A percentile compares a stretch with the other conserved stretches of the same genome.
phyloP scores from a whole-genome alignment of 352 stramenopile species.

The Thraustochytrium striatum region DNA sequence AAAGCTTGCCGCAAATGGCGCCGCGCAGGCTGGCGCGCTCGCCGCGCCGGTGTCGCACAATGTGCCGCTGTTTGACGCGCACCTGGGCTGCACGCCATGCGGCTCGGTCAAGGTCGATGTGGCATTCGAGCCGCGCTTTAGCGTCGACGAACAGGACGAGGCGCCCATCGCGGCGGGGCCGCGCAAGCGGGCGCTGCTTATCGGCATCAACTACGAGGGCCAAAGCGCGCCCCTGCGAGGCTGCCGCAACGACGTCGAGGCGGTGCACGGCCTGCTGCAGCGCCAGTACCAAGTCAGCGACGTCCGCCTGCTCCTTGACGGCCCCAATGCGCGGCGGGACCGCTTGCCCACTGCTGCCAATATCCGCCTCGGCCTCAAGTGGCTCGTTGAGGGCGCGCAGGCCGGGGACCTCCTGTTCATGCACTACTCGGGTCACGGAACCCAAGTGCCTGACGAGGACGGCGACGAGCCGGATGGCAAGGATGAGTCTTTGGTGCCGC shows the following conservation, averaged over 20 bases:
- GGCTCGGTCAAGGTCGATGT: background rate
- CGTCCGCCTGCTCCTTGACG: constrained; percentile 53
- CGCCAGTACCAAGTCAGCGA: constrained; percentile 44
- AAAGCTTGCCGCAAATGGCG: background rate
- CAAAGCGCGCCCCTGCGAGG: constrained; percentile 33
- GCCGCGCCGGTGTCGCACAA: background rate
- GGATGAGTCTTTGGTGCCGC: constrained; percentile 15
- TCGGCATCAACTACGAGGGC: constrained; percentile 46
- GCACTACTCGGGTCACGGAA: constrained; percentile 47
- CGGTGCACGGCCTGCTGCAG: constrained; percentile 38
- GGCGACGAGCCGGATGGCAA: constrained; percentile 19
- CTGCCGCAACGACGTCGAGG: constrained; percentile 32
- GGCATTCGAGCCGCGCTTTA: background rate
- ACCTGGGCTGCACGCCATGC: background rate
- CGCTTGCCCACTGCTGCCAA: constrained; percentile 44
- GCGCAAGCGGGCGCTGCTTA: background rate
- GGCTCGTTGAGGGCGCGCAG: constrained; percentile 45
- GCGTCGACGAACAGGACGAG: background rate
- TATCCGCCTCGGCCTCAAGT: constrained; percentile 34
- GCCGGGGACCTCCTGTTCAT: constrained; percentile 49
- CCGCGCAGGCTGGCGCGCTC: background rate
- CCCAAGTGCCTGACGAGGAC: background rate
- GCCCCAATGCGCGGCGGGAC: background rate
- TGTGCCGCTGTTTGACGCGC: background rate
- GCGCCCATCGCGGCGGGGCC: background rate